Evolutionary conservation across 2,329 filamentous ascomycete species (phyloP).

Genomic region (Lanzia echinophila): DNA sequence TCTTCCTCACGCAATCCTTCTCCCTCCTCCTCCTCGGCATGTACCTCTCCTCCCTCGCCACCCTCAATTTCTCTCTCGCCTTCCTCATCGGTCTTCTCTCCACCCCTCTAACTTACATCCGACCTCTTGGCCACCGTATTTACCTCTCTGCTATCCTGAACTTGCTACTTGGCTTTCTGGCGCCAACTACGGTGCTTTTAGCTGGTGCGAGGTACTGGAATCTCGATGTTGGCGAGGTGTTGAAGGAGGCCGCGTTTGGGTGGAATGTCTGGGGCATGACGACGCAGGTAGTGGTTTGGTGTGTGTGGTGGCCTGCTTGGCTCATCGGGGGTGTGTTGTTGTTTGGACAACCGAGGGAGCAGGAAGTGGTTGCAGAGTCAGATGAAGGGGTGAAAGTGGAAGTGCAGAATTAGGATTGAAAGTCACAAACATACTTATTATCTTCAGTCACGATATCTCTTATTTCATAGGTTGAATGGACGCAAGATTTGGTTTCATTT

Average conservation of each 20-base stretch:
- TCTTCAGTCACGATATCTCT: not conserved
- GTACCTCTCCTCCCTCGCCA: constrained; percentile 86
- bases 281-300: constrained; percentile 85
- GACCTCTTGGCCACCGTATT: constrained; percentile 38
- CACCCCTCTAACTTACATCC: constrained; percentile 71
- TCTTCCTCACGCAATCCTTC: constrained; percentile 78
- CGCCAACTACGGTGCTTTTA: constrained; percentile 52
- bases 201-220: constrained; percentile 41
- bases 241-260: constrained; percentile 72
- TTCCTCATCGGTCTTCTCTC: constrained; percentile 77
- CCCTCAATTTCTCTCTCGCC: constrained; percentile 88
- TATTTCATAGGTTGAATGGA: too few relatives aligned
- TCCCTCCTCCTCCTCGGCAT: constrained; percentile 89
- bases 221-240: constrained; percentile 47
- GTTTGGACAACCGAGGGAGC: constrained; percentile 34
- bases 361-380: not conserved
- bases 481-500: not conserved
- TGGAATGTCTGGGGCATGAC: constrained; percentile 89
- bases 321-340: constrained; percentile 55
- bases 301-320: constrained; percentile 95
- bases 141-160: constrained; percentile 38
- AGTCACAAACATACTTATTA: not conserved
- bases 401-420: not conserved
- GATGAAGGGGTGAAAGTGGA: not conserved
- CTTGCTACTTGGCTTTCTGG: constrained; percentile 50